Base-by-base conservation (phyloP, 768 basidiomycete species). In the Pleurotus djamor region DNA sequence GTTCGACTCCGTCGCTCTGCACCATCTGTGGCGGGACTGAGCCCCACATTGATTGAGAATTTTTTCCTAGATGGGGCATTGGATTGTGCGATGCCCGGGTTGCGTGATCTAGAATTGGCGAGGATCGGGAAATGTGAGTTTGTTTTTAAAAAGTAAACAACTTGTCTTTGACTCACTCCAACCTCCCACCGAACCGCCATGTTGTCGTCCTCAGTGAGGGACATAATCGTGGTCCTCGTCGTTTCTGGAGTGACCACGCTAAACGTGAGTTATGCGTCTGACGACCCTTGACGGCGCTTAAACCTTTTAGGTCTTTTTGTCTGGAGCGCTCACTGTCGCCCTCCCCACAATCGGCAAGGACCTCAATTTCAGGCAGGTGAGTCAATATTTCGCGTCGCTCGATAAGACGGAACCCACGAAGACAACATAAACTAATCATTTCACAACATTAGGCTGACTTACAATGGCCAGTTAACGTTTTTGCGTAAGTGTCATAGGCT, bases 311-410 rank as follows among this genome's bases (percentile, higher is more conserved):
- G 66, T 68, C 12, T 69, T 68, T 21, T 54, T 69, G 2, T 56
- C 60, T 3, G 68, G 68, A n/a, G 66, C 67, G 4, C 58, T 69
- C 5, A 69, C 68, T 5, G 64, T 69, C 14, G 66, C 67, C n/a
- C 61, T 69, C 32, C 68, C 67, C 8, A 69, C 68, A 14, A 69
- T 69, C 17, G 67, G 67, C 17, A 65, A 61, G 51, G 68, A 68
- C 44, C 60, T 69, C 9, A 33, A 60, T 34, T 68, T 69, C 58
- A 57, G 59, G 52, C 62, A 68, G 59, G 61, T 63, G 38, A 41
- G 38, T 41, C n/a, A 10, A 41, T 41, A 1, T 28, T 28, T 28
- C 21, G 21, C 21, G 21, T 28, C 21, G 21, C 21, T 28, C 21
- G 21, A 28, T 28, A 28, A 28, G 21, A 28, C 21, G 21, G 21